Conservation (phyloP, 2,329 filamentous ascomycete genomes). For the Podosphaera fusca region DNA sequence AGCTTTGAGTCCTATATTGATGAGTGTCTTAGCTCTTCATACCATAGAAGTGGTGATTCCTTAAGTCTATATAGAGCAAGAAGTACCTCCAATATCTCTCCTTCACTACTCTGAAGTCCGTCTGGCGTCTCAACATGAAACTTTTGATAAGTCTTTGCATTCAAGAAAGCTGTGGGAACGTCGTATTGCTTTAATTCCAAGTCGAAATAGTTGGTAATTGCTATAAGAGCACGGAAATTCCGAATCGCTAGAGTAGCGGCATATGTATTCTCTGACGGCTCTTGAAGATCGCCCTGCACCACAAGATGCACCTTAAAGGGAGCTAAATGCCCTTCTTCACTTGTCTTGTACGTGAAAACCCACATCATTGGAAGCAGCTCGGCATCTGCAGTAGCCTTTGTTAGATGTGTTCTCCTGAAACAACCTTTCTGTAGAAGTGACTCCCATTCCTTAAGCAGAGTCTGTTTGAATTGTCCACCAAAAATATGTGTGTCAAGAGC, state of each 20-base stretch:
- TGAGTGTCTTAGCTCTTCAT: neutral
- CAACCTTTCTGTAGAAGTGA: neutral
- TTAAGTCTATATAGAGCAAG: too few relatives aligned
- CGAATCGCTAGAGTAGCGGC: too few relatives aligned
- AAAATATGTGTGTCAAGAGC: neutral
- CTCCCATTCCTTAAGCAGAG: neutral
- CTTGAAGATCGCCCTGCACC: too few relatives aligned
- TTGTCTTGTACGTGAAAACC: neutral
- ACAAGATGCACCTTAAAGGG: neutral
- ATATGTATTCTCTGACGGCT: too few relatives aligned
- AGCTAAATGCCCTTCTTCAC: neutral
- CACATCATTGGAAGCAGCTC: constrained; percentile 1
- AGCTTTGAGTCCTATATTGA: neutral
- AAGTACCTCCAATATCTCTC: too few relatives aligned
- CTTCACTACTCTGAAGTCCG: neutral
- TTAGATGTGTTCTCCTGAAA: neutral
- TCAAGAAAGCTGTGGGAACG: too few relatives aligned
- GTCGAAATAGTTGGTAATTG: too few relatives aligned
- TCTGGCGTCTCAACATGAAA: too few relatives aligned
- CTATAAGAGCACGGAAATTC: too few relatives aligned
- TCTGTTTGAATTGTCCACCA: neutral
- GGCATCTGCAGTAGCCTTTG: neutral
- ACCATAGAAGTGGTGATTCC: neutral
- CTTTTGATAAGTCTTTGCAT: too few relatives aligned
- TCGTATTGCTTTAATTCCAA: too few relatives aligned